A percentile compares a stretch with the other conserved stretches of the same genome.
Evolutionary conservation across 2,329 filamentous ascomycete genomes (phyloP).

Genomic region (Didymella segeticola): DNA sequence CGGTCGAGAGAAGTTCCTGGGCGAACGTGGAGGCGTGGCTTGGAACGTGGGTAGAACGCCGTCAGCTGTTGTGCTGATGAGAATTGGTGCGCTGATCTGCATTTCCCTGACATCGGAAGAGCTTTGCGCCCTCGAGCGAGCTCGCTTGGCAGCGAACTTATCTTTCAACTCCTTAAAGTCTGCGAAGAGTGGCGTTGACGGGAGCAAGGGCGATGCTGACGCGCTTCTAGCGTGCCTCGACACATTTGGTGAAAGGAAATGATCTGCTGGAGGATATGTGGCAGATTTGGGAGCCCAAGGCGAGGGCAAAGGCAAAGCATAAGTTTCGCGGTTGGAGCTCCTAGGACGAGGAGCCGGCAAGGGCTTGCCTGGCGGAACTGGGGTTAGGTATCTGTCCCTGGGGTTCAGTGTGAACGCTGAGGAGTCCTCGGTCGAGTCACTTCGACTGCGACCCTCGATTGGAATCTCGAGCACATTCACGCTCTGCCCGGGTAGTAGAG

Average conservation of each 20-base stretch:
- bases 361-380: constrained; percentile 57
- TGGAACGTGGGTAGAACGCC: constrained; percentile 44
- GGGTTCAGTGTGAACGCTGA: constrained; percentile 80
- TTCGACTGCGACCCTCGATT: constrained; percentile 66
- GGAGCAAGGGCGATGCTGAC: constrained; percentile 37
- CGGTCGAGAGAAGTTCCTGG: constrained; percentile 20
- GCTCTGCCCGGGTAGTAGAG: constrained; percentile 84
- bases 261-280: constrained; percentile 34
- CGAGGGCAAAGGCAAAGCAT: constrained; percentile 28
- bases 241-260: constrained; percentile 32
- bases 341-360: constrained; percentile 28
- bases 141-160: constrained; percentile 38
- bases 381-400: constrained; percentile 75
- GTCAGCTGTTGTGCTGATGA: constrained; percentile 43
- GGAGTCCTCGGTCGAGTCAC: constrained; percentile 67
- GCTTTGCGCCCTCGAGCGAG: constrained; percentile 31
- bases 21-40: constrained; percentile 22
- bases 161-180: constrained; percentile 45
- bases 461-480: constrained; percentile 87
- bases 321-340: constrained; percentile 25
- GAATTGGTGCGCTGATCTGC: constrained; percentile 41
- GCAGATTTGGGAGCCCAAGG: constrained; percentile 37
- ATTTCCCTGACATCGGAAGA: constrained; percentile 35
- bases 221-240: constrained; percentile 40
- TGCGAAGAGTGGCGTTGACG: constrained; percentile 36